Evolutionary conservation across 2,329 filamentous ascomycete genomes (phyloP), one percentile per base, ranked within the genome.

Genomic region (Xylaria multiplex): DNA sequence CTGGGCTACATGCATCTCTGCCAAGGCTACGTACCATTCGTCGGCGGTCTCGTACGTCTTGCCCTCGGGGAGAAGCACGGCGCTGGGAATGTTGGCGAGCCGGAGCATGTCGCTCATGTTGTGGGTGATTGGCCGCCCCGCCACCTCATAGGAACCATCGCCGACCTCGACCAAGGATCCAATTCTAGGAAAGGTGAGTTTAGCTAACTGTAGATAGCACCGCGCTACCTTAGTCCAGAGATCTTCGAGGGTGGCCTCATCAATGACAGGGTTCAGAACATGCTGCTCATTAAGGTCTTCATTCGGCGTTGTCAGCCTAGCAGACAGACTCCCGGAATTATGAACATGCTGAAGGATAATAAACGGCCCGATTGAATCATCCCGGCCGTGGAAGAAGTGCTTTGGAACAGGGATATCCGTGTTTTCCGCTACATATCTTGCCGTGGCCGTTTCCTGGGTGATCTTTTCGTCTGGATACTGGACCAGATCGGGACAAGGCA

Each of bases 1-100:
- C 13, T 79, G 77, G n/a, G 71, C 72, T 4, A 85, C 69, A 45
- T 85, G 78, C 66, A 81, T 74, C 2, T 82, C 77, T 1, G 81
- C 79, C 3, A 83, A 70, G 0, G 73, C 74, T 16, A 54, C 54
- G 45, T 79, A 81, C 74, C 80, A 83, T 6, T 77, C 76, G 14
- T 78, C 76, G 0, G 79, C 72, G 9, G 69, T 73, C 1, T 66
- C 22, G 59, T 76, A 81, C 0, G 71, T 66, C 42, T 64, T 45
- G 67, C 66, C 3, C 11, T 24, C 40, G 16, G 46, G 27, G 40
- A 69, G 66, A 35, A 70, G 66, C 30, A 65, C 68, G 6, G 70
- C 69, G 14, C 40, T 3, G 4, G 40, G 32, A 64, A 59, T 22
- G 56, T 69, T 40, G 78, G 35, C 61, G 80, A 71, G 22, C n/a